Evolutionary conservation across 2,329 filamentous ascomycete species (phyloP).

Genomic region (Boeremia exigua): DNA sequence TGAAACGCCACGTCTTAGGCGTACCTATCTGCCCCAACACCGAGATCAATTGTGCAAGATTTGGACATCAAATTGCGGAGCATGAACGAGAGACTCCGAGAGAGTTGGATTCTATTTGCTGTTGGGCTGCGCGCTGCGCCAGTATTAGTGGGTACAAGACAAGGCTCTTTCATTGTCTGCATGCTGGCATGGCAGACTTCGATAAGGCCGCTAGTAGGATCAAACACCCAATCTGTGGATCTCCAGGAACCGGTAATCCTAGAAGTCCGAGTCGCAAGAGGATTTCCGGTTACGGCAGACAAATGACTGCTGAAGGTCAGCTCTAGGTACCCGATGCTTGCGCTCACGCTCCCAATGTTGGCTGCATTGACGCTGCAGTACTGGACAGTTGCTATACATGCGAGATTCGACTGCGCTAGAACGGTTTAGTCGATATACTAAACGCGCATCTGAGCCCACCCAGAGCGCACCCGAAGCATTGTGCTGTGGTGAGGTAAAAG

Average conservation of each 20-base stretch:
- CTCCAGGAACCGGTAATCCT: background rate
- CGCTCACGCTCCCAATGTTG: background rate
- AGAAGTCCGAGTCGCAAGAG: background rate
- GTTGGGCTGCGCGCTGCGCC: slow-evolving; percentile 1
- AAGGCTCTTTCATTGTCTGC: slow-evolving; percentile 1
- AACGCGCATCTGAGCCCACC: background rate
- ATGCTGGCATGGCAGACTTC: background rate
- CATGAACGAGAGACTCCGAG: background rate
- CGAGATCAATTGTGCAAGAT: slow-evolving; percentile 2
- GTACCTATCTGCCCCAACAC: slow-evolving; percentile 6
- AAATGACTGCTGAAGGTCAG: slow-evolving; percentile 4
- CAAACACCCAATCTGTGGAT: slow-evolving; percentile 10
- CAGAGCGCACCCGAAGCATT: background rate
- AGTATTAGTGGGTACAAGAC: background rate
- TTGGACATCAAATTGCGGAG: background rate
- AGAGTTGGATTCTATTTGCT: background rate
- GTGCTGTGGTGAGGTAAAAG: background rate
- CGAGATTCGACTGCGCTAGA: background rate
- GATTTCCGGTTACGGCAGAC: background rate
- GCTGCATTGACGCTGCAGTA: background rate
- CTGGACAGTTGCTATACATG: background rate
- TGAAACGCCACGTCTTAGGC: slow-evolving; percentile 14
- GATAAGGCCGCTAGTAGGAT: background rate
- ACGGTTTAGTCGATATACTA: background rate
- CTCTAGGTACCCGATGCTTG: background rate